Conservation (phyloP, 1,139 yeast species). For the Taphrina sp. region DNA sequence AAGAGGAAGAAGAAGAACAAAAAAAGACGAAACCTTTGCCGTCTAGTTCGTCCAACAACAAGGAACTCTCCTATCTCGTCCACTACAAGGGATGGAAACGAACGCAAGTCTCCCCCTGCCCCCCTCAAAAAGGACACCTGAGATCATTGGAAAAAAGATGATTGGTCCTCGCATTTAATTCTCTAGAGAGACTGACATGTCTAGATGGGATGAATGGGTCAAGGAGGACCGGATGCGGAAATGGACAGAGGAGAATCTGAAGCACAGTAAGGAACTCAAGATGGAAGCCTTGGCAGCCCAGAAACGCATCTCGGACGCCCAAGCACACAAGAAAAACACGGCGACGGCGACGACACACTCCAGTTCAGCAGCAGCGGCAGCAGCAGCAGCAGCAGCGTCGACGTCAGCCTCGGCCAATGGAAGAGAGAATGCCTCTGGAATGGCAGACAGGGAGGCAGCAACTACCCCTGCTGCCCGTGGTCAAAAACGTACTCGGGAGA, state of each 20-base stretch:
- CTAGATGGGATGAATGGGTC: constrained; percentile 93
- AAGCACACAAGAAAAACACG: constrained; percentile 27
- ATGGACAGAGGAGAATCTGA: constrained; percentile 65
- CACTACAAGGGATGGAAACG: constrained; percentile 96
- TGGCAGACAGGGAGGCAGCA: constrained; percentile 13
- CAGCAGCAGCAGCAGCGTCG: constrained; percentile 12
- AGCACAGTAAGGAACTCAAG: constrained; percentile 62
- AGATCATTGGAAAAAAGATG: too few species aligned
- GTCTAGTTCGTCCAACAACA: too few species aligned
- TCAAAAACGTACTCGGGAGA: constrained; percentile 30
- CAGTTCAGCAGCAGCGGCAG: constrained; percentile 7
- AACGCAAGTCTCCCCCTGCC: constrained; percentile 44
- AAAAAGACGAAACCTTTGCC: neutral
- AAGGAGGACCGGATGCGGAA: constrained; percentile 64
- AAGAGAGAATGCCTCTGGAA: constrained; percentile 26
- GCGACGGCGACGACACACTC: constrained; percentile 15
- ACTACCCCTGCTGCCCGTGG: constrained; percentile 27
- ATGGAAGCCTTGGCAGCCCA: constrained; percentile 50
- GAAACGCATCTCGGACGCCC: constrained; percentile 34
- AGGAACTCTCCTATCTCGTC: constrained; percentile 52
- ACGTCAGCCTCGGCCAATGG: neutral
- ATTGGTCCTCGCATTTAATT: too few species aligned
- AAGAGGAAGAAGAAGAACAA: constrained; percentile 35
- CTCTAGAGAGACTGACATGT: too few species aligned
- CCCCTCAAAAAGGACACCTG: neutral